phyloP scores from a whole-genome alignment of 257 asterid genomes.

The Lithospermum erythrorhizon region DNA sequence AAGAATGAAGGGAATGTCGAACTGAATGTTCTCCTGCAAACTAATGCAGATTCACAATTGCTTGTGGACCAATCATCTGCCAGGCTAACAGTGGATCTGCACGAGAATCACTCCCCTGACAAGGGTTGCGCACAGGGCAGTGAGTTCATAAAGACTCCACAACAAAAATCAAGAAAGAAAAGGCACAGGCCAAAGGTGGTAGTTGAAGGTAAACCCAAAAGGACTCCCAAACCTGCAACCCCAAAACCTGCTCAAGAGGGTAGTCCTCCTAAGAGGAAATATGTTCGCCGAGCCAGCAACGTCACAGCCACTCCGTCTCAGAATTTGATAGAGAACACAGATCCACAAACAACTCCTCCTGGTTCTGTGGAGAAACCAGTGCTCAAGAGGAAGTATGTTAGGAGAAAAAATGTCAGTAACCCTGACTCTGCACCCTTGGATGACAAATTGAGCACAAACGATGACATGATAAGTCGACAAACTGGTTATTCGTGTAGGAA shows the following conservation, averaged over 20 bases:
- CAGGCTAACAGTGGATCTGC: constrained; percentile 18
- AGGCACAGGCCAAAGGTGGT: constrained; percentile 95
- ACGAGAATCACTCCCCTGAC: constrained; percentile 71
- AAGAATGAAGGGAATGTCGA: constrained; percentile 4
- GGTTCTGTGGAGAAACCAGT: constrained; percentile 18
- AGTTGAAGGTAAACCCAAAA: constrained; percentile 45
- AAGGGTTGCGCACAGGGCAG: constrained; percentile 43
- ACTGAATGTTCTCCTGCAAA: constrained; percentile 19
- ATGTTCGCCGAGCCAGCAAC: constrained; percentile 30
- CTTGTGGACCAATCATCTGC: constrained; percentile 12
- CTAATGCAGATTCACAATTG: constrained; percentile 23
- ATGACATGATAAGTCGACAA: constrained; percentile 7
- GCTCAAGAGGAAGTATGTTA: constrained; percentile 28
- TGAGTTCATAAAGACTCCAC: constrained; percentile 53
- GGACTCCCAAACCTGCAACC: constrained; percentile 22
- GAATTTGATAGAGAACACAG: constrained; percentile 23
- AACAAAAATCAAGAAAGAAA: constrained; percentile 55
- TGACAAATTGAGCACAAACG: constrained; percentile 20
- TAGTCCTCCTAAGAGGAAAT: constrained; percentile 38
- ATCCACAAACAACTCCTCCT: constrained; percentile 23
- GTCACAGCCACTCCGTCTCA: constrained; percentile 18
- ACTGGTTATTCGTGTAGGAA: constrained; percentile 55
- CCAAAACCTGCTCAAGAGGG: not conserved
- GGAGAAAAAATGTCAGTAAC: constrained; percentile 22
- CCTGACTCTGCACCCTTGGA: constrained; percentile 27